phyloP scores from a whole-genome alignment of 1,139 yeast species.

The Yamadazyma diospyri region DNA sequence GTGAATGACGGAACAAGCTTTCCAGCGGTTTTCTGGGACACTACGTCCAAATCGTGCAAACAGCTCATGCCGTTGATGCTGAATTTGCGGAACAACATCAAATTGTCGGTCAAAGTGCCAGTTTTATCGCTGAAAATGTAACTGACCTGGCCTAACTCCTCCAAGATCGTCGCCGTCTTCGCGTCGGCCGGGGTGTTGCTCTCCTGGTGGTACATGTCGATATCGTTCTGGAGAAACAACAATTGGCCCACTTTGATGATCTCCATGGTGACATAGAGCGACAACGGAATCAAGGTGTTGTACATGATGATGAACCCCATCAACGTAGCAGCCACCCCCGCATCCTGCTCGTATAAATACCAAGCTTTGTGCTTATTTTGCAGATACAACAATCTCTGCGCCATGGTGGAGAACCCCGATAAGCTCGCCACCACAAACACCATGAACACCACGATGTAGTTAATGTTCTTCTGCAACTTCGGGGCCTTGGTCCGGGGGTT shows the following conservation, averaged over 20 bases:
- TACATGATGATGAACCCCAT: slow-evolving; percentile 98
- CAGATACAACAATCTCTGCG: slow-evolving; percentile 54
- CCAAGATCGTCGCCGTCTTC: slow-evolving; percentile 90
- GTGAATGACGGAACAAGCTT: not conserved
- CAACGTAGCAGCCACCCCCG: slow-evolving; percentile 84
- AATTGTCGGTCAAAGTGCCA: slow-evolving; percentile 90
- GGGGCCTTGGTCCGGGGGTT: slow-evolving; percentile 94
- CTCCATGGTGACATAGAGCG: slow-evolving; percentile 95
- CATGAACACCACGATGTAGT: slow-evolving; percentile 82
- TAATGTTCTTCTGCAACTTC: slow-evolving; percentile 77
- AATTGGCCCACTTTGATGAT: slow-evolving; percentile 87
- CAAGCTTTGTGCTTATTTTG: slow-evolving; percentile 52
- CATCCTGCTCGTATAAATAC: slow-evolving; percentile 73
- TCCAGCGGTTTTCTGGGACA: slow-evolving; percentile 15
- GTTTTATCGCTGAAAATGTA: slow-evolving; percentile 95
- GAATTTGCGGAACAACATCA: slow-evolving; percentile 81
- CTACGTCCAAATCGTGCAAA: slow-evolving; percentile 72
- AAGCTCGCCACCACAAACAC: slow-evolving; percentile 72
- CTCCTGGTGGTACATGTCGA: slow-evolving; percentile 87
- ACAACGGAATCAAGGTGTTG: slow-evolving; percentile 90
- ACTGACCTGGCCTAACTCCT: slow-evolving; percentile 95
- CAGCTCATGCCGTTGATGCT: slow-evolving; percentile 87
- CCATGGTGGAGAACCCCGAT: slow-evolving; percentile 81
- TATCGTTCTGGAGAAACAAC: slow-evolving; percentile 76
- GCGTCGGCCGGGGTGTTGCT: slow-evolving; percentile 93